Base-by-base conservation (phyloP, 2,329 filamentous ascomycete species). In the Fusarium sp. region DNA sequence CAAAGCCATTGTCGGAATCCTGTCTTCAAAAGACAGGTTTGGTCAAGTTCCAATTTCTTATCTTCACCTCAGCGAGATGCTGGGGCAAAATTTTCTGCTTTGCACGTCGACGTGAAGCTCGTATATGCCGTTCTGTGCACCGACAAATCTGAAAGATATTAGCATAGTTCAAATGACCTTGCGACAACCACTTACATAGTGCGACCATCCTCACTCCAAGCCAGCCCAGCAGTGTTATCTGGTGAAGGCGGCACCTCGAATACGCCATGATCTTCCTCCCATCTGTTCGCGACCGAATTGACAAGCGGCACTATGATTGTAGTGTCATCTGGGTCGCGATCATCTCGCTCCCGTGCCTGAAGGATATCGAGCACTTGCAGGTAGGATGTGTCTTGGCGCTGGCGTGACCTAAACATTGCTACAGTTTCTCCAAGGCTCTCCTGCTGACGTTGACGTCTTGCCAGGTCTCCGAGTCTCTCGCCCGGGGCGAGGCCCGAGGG, bases 111-210 rank as follows among this genome's bases (percentile, higher is more conserved):
- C 85, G 34, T 85, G 86, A 73, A 93, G 89, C 80, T 94, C 91
- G 75, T 93, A 93, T 57, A 95, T 91, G 59, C 92, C 92, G 71
- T 92, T 89, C 76, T 93, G 90, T 34, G 89, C 87, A 22, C 87
- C 89, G 43, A 90, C 82, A 73, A 87, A 91, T 59, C 89, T 91
- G 46, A 27, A 18, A 54, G 6, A 22, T 42, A 16, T 78, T 56
- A 78, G 77, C 60, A 50, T 20, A 20, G 12, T 11, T 18, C 24
- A 20, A 8, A 12, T 24, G 22, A 32, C 11, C 9, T 20, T 9
- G 15, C 38, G 20, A 29, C n/a, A 30, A 58, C 8, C 6, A 52
- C 89, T 85, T 79, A 91, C 89, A 91, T 74, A 24, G 81, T 84
- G 49, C 83, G 83, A 3, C 89, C 89, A 73, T 90, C 87, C 38